Evolutionary conservation across 306 rosid species (phyloP).

Genomic region (Canavalia ensiformis): DNA sequence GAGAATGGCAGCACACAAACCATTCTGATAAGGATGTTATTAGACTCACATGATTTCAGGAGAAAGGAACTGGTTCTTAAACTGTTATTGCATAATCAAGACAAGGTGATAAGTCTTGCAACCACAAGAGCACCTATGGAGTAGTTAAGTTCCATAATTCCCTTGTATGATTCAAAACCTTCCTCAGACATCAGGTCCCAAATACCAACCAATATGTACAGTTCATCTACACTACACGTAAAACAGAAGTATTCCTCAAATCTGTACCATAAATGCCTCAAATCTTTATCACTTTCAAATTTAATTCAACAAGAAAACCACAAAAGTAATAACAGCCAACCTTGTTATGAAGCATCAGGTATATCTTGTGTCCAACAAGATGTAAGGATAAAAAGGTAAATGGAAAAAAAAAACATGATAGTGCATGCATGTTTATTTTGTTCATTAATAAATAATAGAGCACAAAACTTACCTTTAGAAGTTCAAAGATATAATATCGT

Average conservation of each 20-base stretch:
- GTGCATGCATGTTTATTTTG: not conserved
- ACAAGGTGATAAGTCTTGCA: constrained; percentile 6
- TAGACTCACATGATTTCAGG: constrained; percentile 3
- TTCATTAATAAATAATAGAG: constrained; percentile 22
- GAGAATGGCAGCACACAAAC: not conserved
- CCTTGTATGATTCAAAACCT: constrained; percentile 20
- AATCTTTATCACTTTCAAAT: constrained; percentile 9
- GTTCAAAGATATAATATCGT: constrained; percentile 84
- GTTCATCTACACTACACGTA: constrained; percentile 21
- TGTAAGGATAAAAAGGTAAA: constrained; percentile 23
- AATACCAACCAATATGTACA: constrained; percentile 18
- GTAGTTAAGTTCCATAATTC: constrained; percentile 15
- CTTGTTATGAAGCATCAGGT: constrained; percentile 9
- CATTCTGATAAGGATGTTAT: constrained; percentile 24
- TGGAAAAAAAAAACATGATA: not conserved
- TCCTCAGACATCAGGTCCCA: constrained; percentile 30
- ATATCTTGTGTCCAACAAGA: constrained; percentile 11
- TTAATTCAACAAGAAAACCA: constrained; percentile 28
- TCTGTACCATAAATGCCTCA: constrained; percentile 12
- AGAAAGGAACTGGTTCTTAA: constrained; percentile 8
- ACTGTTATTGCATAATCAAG: constrained; percentile 19
- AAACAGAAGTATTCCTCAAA: constrained; percentile 35
- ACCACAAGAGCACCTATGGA: constrained; percentile 4
- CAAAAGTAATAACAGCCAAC: constrained; percentile 34
- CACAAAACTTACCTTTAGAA: constrained; percentile 73